These are phyloP conservation scores for Stentor roeselii DNA, from an alignment of 73 alveolate genomes.

Conservation along the genomic window DNA sequence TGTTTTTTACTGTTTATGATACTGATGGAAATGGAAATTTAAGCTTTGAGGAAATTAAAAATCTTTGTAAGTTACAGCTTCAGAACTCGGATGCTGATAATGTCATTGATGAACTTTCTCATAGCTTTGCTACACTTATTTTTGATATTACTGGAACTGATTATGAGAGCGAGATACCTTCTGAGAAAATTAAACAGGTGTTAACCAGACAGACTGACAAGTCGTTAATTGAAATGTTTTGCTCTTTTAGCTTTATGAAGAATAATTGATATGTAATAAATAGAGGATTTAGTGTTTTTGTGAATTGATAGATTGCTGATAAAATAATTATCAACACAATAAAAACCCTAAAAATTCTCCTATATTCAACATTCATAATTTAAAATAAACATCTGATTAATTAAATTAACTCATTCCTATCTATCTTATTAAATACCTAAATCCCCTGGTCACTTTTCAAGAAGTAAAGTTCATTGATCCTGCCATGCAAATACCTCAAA, in stretches of 20 bases:
- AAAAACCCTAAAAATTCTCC: no score
- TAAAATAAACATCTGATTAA: no score
- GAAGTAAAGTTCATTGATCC: neutral
- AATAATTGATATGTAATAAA: neutral
- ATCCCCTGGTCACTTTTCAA: no score
- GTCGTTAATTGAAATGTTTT: conserved; percentile 12
- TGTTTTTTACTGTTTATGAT: conserved; percentile 10
- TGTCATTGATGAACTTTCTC: neutral
- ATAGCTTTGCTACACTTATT: neutral
- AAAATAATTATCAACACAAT: no score
- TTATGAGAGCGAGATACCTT: neutral
- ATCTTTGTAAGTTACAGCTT: conserved; percentile 14
- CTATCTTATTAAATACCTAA: no score
- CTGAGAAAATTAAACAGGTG: neutral
- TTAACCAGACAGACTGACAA: neutral
- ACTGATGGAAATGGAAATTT: neutral
- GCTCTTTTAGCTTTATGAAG: conserved; percentile 18
- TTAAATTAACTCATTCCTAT: no score
- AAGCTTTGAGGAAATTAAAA: neutral
- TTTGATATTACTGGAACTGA: neutral
- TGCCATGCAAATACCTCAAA: neutral
- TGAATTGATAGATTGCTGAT: no score
- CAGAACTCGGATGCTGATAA: neutral
- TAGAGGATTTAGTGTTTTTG: no score
- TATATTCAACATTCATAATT: no score